Evolutionary conservation across 2,329 filamentous ascomycete species (phyloP), one percentile per base, ranked within the genome.

Genomic region (Fusarium compactum): DNA sequence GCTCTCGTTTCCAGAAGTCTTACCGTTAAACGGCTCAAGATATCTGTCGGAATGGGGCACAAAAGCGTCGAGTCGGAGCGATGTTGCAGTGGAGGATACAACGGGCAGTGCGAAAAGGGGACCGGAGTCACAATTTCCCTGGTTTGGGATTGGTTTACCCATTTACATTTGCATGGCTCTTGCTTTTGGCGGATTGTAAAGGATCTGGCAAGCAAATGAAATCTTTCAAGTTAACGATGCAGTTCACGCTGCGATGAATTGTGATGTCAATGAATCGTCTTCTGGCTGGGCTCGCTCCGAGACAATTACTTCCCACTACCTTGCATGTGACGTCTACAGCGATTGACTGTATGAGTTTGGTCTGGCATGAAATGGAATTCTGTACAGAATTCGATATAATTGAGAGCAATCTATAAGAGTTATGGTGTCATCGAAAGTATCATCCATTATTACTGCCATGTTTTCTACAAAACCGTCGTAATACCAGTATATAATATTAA

Each of bases 1-100:
- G 95, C 83, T 89, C 95, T 82, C 92, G 95, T 83, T 98, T 94
- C 95, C 95, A 98, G 89, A 98, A 98, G 89, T 97, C 95, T 78
- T 97, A 98, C 91, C 94, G 95, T 95, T 97, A 95, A 94, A 79
- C 73, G 73, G 67, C 65, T 55, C 64, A 50, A 41, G 52, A 58
- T 45, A 8, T 40, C 50, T 55, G 62, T 47, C 58, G 64, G 66
- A 47, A 66, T 59, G 73, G 62, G 40, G 48, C 34, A 70, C 70
- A 66, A 70, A 65, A 69, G 58, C 62, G 67, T 69, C 62, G 61
- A 62, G 59, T 54, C 60, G 65, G 67, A 70, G 69, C 61, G 61
- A 67, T 62, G 62, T 69, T 71, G 58, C 65, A 61, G 73, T 59
- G 63, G 71, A 66, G 68, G 75, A 73, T 70, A 72, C 60, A 67